phyloP scores from a whole-genome alignment of 2,329 filamentous ascomycete genomes.

The Fusarium goolgardi region DNA sequence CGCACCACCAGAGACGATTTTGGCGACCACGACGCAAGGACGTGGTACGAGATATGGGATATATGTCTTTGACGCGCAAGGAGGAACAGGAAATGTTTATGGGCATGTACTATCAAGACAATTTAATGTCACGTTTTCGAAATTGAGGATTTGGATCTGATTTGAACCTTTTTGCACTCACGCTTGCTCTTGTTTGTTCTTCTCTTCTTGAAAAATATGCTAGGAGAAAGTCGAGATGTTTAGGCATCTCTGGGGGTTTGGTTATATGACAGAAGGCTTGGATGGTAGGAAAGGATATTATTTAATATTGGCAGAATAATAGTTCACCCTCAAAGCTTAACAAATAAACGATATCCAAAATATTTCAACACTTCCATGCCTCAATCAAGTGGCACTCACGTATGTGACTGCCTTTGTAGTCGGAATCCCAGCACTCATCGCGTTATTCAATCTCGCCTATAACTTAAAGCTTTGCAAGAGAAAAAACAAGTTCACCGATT shows the following conservation, averaged over 20 bases:
- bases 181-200: slow-evolving; percentile 2
- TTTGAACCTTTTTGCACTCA: slow-evolving; percentile 4
- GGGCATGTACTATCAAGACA: slow-evolving; percentile 46
- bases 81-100: slow-evolving; percentile 38
- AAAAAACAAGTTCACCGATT: background rate
- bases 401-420: background rate
- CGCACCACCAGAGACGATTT: slow-evolving; percentile 35
- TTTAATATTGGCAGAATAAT: background rate
- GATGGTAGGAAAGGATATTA: background rate
- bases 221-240: background rate
- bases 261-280: background rate
- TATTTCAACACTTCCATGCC: background rate
- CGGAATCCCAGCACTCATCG: background rate
- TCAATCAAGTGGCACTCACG: background rate
- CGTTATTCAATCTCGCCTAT: background rate
- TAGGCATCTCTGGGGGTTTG: too few relatives aligned
- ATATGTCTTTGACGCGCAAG: slow-evolving; percentile 36
- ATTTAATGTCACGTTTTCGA: slow-evolving; percentile 34
- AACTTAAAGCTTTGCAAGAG: too few relatives aligned
- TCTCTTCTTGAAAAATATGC: background rate
- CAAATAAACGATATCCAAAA: background rate
- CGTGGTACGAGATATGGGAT: slow-evolving; percentile 39
- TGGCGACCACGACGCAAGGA: slow-evolving; percentile 36
- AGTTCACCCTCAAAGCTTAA: background rate
- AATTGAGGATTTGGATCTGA: slow-evolving; percentile 35